phyloP scores from a whole-genome alignment of 108 stramenopile species.

The Aurantiochytrium sp. region DNA sequence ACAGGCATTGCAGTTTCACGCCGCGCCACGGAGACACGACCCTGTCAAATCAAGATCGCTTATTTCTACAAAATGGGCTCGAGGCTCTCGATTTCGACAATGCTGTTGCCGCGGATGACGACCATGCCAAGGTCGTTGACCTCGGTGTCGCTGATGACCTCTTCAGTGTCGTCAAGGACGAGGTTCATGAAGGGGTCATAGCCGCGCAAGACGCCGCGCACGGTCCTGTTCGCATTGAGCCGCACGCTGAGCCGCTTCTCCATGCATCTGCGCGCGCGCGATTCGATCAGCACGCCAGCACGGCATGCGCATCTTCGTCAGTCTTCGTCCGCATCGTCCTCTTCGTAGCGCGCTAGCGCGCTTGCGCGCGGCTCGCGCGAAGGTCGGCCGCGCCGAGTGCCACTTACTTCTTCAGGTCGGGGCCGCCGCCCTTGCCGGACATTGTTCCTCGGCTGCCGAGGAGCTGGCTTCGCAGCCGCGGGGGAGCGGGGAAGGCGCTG shows the following conservation, averaged over 20 bases:
- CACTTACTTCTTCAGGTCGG: slow-evolving; percentile 30
- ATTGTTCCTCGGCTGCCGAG: neutral
- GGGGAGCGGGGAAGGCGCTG: too few species aligned
- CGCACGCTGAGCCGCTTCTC: slow-evolving; percentile 34
- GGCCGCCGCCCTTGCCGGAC: neutral
- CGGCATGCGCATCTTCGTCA: too few species aligned
- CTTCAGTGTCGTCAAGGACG: slow-evolving; percentile 39
- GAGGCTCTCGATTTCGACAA: slow-evolving; percentile 36
- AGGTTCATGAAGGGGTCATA: slow-evolving; percentile 54
- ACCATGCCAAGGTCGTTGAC: slow-evolving; percentile 31
- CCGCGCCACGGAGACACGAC: too few species aligned
- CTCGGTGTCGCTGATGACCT: slow-evolving; percentile 26
- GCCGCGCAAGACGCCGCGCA: slow-evolving; percentile 34
- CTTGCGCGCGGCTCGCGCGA: too few species aligned
- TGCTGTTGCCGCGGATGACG: slow-evolving; percentile 45
- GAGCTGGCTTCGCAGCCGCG: too few species aligned
- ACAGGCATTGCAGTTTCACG: too few species aligned
- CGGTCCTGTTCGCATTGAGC: slow-evolving; percentile 34
- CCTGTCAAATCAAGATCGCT: too few species aligned
- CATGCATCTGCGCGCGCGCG: slow-evolving; percentile 9
- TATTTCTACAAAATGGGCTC: slow-evolving; percentile 27
- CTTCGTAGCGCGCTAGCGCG: too few species aligned
- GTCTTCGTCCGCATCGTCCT: too few species aligned
- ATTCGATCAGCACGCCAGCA: too few species aligned
- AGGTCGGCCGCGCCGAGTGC: too few species aligned